phyloP scores from a whole-genome alignment of 1,139 yeast species.

The Ogataea hybrid region DNA sequence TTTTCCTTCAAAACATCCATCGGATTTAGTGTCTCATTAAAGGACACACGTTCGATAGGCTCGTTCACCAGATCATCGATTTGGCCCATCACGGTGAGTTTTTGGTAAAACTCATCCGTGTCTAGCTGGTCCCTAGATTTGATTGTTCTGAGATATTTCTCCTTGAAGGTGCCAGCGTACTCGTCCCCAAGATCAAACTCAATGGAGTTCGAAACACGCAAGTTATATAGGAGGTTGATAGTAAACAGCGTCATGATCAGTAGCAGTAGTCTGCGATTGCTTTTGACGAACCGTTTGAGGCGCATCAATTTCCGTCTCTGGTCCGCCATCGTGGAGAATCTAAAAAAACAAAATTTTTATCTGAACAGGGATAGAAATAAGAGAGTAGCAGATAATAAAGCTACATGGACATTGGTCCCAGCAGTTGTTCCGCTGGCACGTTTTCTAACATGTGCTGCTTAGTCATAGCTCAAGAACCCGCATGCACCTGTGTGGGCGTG shows the following conservation, averaged over 20 bases:
- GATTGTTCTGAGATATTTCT: constrained; percentile 25
- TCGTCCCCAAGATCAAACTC: constrained; percentile 23
- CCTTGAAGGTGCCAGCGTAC: constrained; percentile 30
- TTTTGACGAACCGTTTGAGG: constrained; percentile 16
- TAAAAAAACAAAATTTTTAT: not conserved
- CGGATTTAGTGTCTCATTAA: constrained; percentile 25
- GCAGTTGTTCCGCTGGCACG: no score
- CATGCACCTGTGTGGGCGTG: no score
- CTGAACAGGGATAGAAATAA: not conserved
- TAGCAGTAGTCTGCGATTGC: constrained; percentile 17
- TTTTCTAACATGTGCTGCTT: no score
- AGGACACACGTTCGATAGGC: constrained; percentile 23
- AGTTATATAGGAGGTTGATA: constrained; percentile 15
- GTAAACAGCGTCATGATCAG: constrained; percentile 10
- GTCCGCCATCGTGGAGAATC: constrained; percentile 6
- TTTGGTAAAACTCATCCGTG: constrained; percentile 27
- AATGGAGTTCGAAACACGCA: constrained; percentile 5
- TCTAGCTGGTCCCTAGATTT: constrained; percentile 22
- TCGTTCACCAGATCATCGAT: constrained; percentile 31
- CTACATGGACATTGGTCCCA: no score
- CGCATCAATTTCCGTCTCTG: constrained; percentile 15
- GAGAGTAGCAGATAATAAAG: not conserved
- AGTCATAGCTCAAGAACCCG: no score
- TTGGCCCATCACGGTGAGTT: constrained; percentile 25
- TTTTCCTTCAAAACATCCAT: constrained; percentile 15